Percentiles rank a stretch among this genome's conserved stretches.
These are phyloP conservation scores for Globisporangium camurandrum DNA, from an alignment of 352 stramenopile genomes.

Conservation along the genomic window DNA sequence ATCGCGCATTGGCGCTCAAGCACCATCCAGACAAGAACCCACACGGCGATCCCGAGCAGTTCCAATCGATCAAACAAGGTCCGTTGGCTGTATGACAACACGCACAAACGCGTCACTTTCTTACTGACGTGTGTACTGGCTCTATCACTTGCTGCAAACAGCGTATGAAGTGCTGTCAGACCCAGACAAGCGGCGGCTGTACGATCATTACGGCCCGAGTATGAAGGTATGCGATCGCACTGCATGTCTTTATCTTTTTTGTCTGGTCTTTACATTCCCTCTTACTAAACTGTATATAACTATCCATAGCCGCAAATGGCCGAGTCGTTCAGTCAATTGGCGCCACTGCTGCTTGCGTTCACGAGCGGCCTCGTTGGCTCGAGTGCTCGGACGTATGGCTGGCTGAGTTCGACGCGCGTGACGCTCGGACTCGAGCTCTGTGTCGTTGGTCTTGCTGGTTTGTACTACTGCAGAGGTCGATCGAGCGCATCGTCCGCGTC, in stretches of 20 bases:
- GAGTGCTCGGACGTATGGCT: constrained; percentile 28
- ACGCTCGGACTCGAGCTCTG: constrained; percentile 32
- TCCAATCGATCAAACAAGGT: constrained; percentile 73
- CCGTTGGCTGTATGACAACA: neutral
- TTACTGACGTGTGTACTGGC: neutral
- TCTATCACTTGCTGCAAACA: constrained; percentile 4
- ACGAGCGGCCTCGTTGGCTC: constrained; percentile 44
- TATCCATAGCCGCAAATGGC: constrained; percentile 33
- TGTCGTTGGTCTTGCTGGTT: constrained; percentile 42
- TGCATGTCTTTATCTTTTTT: neutral
- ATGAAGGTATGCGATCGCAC: constrained; percentile 21
- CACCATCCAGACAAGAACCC: constrained; percentile 97
- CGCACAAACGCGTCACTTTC: neutral
- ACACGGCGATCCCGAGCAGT: constrained; percentile 81
- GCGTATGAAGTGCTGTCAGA: constrained; percentile 75
- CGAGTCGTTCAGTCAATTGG: constrained; percentile 55
- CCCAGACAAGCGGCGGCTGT: constrained; percentile 61
- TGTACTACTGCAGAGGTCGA: constrained; percentile 58
- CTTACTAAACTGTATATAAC: too few relatives aligned
- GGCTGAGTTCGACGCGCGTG: constrained; percentile 16
- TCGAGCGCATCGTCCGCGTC: constrained; percentile 1
- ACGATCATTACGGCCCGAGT: constrained; percentile 63
- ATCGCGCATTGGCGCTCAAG: constrained; percentile 90
- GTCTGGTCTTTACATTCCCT: too few relatives aligned
- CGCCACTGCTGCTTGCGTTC: constrained; percentile 57